Percentiles rank a stretch among this genome's conserved stretches.
These are phyloP conservation scores for Protomyces inundatus DNA, from an alignment of 1,139 yeast species.

Conservation along the genomic window DNA sequence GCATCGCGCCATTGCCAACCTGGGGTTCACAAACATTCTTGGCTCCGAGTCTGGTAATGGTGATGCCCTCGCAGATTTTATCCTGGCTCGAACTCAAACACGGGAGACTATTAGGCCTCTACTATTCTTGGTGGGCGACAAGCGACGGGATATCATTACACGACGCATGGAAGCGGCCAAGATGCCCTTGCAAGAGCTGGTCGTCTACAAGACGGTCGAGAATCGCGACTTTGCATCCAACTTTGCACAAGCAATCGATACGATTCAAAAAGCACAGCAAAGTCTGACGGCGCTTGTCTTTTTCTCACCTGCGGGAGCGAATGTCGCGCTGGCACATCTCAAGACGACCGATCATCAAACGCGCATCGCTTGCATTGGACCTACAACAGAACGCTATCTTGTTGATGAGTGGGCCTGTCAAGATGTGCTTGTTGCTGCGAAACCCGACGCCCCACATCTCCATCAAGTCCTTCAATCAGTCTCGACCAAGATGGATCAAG, in stretches of 20 bases:
- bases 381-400: constrained; percentile 74
- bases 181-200: constrained; percentile 29
- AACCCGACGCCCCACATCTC: constrained; percentile 10
- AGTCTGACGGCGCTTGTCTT: constrained; percentile 62
- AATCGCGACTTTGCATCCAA: constrained; percentile 14
- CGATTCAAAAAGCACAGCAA: constrained; percentile 26
- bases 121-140: constrained; percentile 79
- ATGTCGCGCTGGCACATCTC: constrained; percentile 45
- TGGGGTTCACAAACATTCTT: constrained; percentile 63
- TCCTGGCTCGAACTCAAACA: constrained; percentile 43
- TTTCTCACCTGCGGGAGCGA: constrained; percentile 88
- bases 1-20: constrained; percentile 49
- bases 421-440: constrained; percentile 58
- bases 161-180: constrained; percentile 42
- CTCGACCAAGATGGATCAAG: background rate
- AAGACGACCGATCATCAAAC: constrained; percentile 39
- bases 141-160: constrained; percentile 77
- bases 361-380: constrained; percentile 81
- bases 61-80: constrained; percentile 57
- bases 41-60: constrained; percentile 82
- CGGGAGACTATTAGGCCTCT: constrained; percentile 34
- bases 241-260: constrained; percentile 1
- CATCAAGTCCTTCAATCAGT: background rate
- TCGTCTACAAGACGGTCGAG: constrained; percentile 7
- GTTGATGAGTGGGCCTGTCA: constrained; percentile 45